Percentiles rank a stretch among this genome's conserved stretches.
Evolutionary conservation across 1,139 yeast genomes (phyloP).

Genomic region (Meyerozyma athensensis): DNA sequence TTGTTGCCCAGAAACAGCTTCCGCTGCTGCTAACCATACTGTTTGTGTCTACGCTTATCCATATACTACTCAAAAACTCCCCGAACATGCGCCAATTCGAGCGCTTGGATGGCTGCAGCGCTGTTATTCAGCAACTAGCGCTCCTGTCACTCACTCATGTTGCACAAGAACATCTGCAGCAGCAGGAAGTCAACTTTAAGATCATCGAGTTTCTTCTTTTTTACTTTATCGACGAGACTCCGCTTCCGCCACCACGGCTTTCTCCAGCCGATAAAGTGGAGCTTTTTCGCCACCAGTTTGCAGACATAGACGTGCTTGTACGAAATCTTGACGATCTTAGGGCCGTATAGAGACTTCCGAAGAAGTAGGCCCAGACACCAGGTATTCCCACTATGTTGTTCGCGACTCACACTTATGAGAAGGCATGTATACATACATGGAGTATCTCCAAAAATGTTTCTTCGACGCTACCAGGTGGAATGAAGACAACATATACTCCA

Average conservation of each 20-base stretch:
- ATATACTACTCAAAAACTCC: slow-evolving; percentile 55
- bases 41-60: slow-evolving; percentile 54
- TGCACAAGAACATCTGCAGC: slow-evolving; percentile 10
- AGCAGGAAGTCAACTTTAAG: slow-evolving; percentile 50
- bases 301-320: slow-evolving; percentile 39
- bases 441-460: slow-evolving; percentile 70
- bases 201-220: slow-evolving; percentile 69
- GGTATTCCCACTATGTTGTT: background rate
- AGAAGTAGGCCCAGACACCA: background rate
- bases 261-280: slow-evolving; percentile 50
- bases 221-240: slow-evolving; percentile 64
- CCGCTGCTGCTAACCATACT: slow-evolving; percentile 28
- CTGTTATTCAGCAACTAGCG: slow-evolving; percentile 40
- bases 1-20: slow-evolving; percentile 15
- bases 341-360: no score
- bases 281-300: slow-evolving; percentile 43
- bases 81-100: slow-evolving; percentile 60
- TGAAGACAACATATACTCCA: slow-evolving; percentile 69
- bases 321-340: slow-evolving; percentile 29
- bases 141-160: slow-evolving; percentile 8
- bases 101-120: slow-evolving; percentile 50
- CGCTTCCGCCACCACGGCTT: slow-evolving; percentile 16
- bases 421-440: slow-evolving; percentile 78
- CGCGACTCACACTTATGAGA: background rate
- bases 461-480: slow-evolving; percentile 70